A percentile compares a stretch with the other conserved stretches of the same genome.
These are phyloP conservation scores for Rhodotorula sp. DNA, from an alignment of 1,284 basidiomycete species.

Conservation along the genomic window DNA sequence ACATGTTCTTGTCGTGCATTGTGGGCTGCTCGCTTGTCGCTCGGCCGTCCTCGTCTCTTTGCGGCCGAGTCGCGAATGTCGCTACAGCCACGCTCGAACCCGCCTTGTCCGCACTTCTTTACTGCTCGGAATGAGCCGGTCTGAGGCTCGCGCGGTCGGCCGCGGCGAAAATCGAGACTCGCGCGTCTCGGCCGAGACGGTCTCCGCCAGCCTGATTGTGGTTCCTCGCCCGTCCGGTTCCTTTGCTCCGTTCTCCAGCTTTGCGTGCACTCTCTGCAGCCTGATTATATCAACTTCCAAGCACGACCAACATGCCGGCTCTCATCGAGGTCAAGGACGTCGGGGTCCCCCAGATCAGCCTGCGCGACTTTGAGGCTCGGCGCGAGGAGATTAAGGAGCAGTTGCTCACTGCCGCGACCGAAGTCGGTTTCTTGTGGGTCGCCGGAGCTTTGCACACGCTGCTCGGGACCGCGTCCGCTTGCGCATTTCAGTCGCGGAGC, in stretches of 20 bases:
- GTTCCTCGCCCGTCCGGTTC: neutral
- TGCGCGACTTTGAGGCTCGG: slow-evolving; percentile 43
- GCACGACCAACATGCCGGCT: neutral
- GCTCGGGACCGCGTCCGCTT: too few species aligned
- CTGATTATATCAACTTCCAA: too few species aligned
- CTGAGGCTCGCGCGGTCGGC: too few species aligned
- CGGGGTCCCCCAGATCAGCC: slow-evolving; percentile 42
- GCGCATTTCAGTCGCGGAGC: neutral
- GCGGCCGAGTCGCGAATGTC: neutral
- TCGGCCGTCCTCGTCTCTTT: neutral
- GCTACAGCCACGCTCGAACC: too few species aligned
- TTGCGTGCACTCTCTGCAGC: too few species aligned
- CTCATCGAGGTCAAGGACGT: slow-evolving; percentile 5
- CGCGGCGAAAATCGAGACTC: too few species aligned
- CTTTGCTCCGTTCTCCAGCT: neutral
- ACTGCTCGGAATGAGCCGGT: too few species aligned
- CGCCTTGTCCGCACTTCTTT: too few species aligned
- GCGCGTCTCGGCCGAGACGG: too few species aligned
- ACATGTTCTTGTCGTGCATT: too few species aligned
- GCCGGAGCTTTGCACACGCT: neutral
- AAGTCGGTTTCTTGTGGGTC: slow-evolving; percentile 46
- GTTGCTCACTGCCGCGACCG: slow-evolving; percentile 42
- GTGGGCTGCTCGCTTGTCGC: too few species aligned
- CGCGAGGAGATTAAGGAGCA: slow-evolving; percentile 44
- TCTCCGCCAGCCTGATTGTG: too few species aligned